Evolutionary conservation across 1,139 yeast species (phyloP).

Genomic region (Protomyces gravidus): DNA sequence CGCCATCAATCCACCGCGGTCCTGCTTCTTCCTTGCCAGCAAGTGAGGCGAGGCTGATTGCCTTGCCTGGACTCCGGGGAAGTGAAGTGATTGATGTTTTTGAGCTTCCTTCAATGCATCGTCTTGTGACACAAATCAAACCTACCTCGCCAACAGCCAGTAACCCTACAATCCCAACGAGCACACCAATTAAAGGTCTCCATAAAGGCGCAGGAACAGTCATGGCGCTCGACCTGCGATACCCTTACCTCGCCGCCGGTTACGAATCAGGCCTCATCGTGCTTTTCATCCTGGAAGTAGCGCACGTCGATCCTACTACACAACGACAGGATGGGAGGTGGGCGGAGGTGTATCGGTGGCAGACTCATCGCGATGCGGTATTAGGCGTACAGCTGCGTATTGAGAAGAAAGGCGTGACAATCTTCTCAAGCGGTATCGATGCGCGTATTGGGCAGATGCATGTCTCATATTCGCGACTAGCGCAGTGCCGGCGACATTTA

Average conservation of each 20-base stretch:
- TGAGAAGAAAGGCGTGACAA: not conserved
- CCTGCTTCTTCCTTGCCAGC: not conserved
- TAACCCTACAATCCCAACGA: not conserved
- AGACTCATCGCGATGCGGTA: slow-evolving; percentile 17
- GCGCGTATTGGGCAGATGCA: not conserved
- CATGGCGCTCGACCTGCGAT: slow-evolving; percentile 13
- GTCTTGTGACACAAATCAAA: slow-evolving; percentile 5
- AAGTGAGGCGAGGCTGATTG: slow-evolving; percentile 2
- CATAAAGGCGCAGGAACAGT: slow-evolving; percentile 22
- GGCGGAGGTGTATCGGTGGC: slow-evolving; percentile 2
- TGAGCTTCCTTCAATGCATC: slow-evolving; percentile 9
- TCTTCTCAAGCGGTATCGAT: slow-evolving; percentile 18
- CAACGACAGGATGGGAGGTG: slow-evolving; percentile 18
- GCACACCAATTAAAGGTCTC: not conserved
- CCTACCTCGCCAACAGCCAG: not conserved
- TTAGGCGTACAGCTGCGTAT: not conserved
- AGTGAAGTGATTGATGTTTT: slow-evolving; percentile 15
- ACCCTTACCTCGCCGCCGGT: slow-evolving; percentile 14
- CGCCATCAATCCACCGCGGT: not conserved
- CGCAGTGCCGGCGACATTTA: not conserved
- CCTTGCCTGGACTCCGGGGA: slow-evolving; percentile 16
- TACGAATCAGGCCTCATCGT: slow-evolving; percentile 18
- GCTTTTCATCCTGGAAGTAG: not conserved
- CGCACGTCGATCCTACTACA: not conserved
- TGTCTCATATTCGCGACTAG: not conserved